Evolutionary conservation across 1,139 yeast species (phyloP), one percentile per base, ranked within the genome.

Genomic region (Casaregolazyma suthepensis): DNA sequence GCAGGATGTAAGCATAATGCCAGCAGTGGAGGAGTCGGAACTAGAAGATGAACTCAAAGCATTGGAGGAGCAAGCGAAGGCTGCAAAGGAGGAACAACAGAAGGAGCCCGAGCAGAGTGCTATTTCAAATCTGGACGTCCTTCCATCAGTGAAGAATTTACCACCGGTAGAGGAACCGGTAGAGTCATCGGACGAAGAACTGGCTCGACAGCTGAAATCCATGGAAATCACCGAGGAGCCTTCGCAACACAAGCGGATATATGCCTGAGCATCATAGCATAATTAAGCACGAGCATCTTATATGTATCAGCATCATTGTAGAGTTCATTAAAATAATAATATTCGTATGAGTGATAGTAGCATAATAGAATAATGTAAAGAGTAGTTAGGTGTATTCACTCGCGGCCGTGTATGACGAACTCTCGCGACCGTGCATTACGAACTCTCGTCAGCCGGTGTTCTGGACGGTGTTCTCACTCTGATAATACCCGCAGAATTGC

Each of bases 41-140:
- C 49, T 68, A 12, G 72, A 67, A 17, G 59, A 57, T 15, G 73
- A 69, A 49, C 57, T 68, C 45, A 61, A 57, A 23, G 19, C 56
- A 2, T 6, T 53, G 22, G 50, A 50, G 48, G 18, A 44, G 10
- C 46, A 50, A 38, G 48, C 46, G 48, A 46, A 22, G 35, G 46
- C 18, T 29, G 17, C 40, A n/a, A 5, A 15, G 3, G 26, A 37
- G 3, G 35, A 20, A 2, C 20, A 22, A 17, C 7, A 22, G 19
- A n/a, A n/a, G n/a, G n/a, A n/a, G n/a, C n/a, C n/a, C 23, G 19
- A 42, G 26, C 26, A 48, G n/a, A 9, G 13, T 5, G 18, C 17
- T 20, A 18, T 15, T 2, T 13, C 35, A 19, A 19, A 19, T 10
- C 5, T 31, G 15, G 45, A 23, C 17, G 18, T 13, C 4, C 45